Conservation (phyloP, 495 filamentous ascomycete genomes). For the Xylaria bambusicola region DNA sequence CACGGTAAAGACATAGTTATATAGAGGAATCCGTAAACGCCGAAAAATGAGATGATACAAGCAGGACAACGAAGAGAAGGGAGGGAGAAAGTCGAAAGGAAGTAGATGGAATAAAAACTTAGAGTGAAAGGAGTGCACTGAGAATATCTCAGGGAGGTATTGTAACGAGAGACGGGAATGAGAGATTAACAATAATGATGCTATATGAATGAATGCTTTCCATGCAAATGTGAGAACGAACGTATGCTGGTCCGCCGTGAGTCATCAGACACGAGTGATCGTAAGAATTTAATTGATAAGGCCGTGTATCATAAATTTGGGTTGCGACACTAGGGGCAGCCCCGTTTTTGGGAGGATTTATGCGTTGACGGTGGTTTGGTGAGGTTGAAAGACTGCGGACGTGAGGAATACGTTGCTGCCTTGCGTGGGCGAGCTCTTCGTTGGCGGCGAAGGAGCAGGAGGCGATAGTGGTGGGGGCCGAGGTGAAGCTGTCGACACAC, state of each 20-base stretch:
- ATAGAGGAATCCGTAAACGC: constrained; percentile 21
- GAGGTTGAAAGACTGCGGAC: constrained; percentile 46
- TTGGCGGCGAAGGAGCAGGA: constrained; percentile 30
- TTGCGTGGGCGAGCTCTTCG: constrained; percentile 27
- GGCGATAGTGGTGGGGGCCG: constrained; percentile 26
- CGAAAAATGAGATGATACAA: constrained; percentile 19
- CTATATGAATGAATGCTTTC: constrained; percentile 18
- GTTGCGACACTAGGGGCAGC: constrained; percentile 11
- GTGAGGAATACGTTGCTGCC: constrained; percentile 44
- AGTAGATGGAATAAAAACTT: constrained; percentile 2
- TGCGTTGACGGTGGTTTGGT: constrained; percentile 10
- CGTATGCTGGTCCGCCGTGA: constrained; percentile 34
- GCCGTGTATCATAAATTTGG: not conserved
- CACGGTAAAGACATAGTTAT: not conserved
- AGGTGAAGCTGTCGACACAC: constrained; percentile 24
- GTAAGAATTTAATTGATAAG: constrained; percentile 19
- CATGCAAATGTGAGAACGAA: constrained; percentile 25
- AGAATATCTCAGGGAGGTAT: not conserved
- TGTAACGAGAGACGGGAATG: constrained; percentile 23
- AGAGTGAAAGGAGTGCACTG: not conserved
- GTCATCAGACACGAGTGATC: constrained; percentile 27
- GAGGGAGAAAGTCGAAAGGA: constrained; percentile 12
- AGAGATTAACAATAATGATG: not conserved
- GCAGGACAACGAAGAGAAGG: no score
- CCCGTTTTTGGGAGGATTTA: not conserved